Percentiles rank a stretch among this genome's conserved stretches.
phyloP scores from a whole-genome alignment of 345 rosid species.

The Salix brachista region DNA sequence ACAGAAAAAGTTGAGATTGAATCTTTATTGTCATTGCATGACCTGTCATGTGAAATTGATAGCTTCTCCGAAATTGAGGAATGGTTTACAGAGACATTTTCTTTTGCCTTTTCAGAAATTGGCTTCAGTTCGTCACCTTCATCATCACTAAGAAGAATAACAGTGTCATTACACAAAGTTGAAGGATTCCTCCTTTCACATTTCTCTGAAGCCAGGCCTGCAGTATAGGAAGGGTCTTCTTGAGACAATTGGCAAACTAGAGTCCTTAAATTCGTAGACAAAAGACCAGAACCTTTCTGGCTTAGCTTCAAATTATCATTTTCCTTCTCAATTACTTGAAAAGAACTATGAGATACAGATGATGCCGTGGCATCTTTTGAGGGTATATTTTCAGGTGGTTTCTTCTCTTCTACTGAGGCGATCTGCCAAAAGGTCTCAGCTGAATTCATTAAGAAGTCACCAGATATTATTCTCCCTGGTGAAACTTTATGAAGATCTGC shows the following conservation, averaged over 20 bases:
- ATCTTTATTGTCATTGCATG: slow-evolving; percentile 21
- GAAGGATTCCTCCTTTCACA: slow-evolving; percentile 35
- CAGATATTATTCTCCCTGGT: slow-evolving; percentile 35
- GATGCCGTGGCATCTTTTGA: slow-evolving; percentile 24
- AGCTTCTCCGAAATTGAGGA: slow-evolving; percentile 30
- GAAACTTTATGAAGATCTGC: slow-evolving; percentile 33
- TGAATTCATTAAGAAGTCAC: slow-evolving; percentile 25
- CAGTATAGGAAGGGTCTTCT: slow-evolving; percentile 31
- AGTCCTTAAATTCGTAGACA: slow-evolving; percentile 29
- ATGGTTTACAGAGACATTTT: slow-evolving; percentile 14
- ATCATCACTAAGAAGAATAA: slow-evolving; percentile 79
- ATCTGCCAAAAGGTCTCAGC: slow-evolving; percentile 18
- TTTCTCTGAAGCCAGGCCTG: slow-evolving; percentile 20
- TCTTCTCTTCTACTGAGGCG: slow-evolving; percentile 25
- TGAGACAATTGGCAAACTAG: slow-evolving; percentile 35
- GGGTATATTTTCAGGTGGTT: slow-evolving; percentile 26
- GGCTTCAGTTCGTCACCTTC: slow-evolving; percentile 56
- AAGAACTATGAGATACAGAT: slow-evolving; percentile 21
- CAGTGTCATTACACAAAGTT: slow-evolving; percentile 30
- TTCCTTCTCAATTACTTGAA: slow-evolving; percentile 15
- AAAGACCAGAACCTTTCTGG: slow-evolving; percentile 30
- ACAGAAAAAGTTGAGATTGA: slow-evolving; percentile 15
- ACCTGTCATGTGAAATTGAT: slow-evolving; percentile 27
- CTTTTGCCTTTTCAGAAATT: slow-evolving; percentile 31
- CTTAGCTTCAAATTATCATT: slow-evolving; percentile 20